Evolutionary conservation across 1,284 basidiomycete genomes (phyloP).

Genomic region (Sporisorium iseilematis-ciliati): DNA sequence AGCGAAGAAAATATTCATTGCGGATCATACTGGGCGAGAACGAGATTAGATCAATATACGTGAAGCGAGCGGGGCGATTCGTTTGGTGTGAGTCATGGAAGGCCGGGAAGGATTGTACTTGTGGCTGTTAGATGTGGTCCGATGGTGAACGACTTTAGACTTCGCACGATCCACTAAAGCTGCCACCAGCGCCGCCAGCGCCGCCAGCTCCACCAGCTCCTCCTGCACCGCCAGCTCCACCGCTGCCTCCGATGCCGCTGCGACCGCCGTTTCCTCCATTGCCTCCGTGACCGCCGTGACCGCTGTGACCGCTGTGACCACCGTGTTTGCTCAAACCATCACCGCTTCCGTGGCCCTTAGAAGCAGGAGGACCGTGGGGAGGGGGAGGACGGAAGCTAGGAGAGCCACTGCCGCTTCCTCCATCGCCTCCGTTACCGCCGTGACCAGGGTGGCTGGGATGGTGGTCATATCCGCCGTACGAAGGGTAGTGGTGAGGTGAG

Average conservation of each 20-base stretch:
- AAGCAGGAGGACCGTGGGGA: neutral
- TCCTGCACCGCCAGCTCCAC: constrained; percentile 8
- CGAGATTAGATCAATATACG: neutral
- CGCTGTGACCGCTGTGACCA: neutral
- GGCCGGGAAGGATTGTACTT: neutral
- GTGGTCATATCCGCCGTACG: neutral
- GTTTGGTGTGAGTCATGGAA: neutral
- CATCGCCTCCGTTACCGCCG: constrained; percentile 1
- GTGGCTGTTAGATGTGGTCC: neutral
- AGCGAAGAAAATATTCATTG: neutral
- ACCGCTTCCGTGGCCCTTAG: neutral
- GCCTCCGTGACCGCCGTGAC: constrained; percentile 3
- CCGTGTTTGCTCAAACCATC: constrained; percentile 8
- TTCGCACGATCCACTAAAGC: neutral
- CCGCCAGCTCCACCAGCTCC: constrained; percentile 7
- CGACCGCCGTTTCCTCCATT: constrained; percentile 7
- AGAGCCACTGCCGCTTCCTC: constrained; percentile 14
- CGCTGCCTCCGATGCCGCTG: neutral
- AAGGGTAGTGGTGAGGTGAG: neutral
- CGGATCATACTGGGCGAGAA: neutral
- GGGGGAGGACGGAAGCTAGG: neutral
- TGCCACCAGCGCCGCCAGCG: neutral
- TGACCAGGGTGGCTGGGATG: neutral
- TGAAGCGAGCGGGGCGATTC: neutral
- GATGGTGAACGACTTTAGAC: too few relatives aligned